A percentile compares a stretch with the other conserved stretches of the same genome.
Conservation (phyloP, 441 rosid species). For the Gossypium schwendimanii region DNA sequence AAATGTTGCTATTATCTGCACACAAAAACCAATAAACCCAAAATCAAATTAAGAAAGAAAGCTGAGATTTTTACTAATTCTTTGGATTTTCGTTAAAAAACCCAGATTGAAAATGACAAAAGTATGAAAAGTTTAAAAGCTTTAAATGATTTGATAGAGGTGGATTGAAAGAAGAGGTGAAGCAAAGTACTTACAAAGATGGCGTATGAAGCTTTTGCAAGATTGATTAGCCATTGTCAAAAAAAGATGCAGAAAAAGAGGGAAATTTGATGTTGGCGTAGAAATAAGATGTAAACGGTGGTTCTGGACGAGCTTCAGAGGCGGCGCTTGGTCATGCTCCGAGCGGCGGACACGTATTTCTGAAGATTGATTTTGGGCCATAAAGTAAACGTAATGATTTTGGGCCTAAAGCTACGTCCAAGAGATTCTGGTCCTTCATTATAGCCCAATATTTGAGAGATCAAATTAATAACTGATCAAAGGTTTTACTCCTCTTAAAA, state of each 20-base stretch:
- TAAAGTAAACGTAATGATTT: neutral
- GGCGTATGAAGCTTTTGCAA: conserved; percentile 26
- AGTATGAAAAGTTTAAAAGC: neutral
- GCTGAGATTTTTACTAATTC: neutral
- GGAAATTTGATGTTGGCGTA: neutral
- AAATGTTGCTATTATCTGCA: conserved; percentile 33
- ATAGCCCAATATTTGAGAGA: no score
- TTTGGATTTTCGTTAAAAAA: neutral
- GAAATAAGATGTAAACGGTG: neutral
- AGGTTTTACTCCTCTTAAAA: no score
- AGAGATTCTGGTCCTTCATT: no score
- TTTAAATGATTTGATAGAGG: neutral
- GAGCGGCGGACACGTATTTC: neutral
- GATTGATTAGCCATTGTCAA: conserved; percentile 27
- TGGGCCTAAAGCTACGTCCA: neutral
- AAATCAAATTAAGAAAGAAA: neutral
- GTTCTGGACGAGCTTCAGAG: neutral
- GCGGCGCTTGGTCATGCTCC: neutral
- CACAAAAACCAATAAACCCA: neutral
- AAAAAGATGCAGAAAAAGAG: neutral
- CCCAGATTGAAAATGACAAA: neutral
- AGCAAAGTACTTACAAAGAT: conserved; percentile 23
- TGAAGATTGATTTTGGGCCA: neutral
- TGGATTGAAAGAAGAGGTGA: neutral
- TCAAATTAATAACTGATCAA: no score